Evolutionary conservation across 2,329 filamentous ascomycete species (phyloP).

Genomic region (Diaporthe nobilis): DNA sequence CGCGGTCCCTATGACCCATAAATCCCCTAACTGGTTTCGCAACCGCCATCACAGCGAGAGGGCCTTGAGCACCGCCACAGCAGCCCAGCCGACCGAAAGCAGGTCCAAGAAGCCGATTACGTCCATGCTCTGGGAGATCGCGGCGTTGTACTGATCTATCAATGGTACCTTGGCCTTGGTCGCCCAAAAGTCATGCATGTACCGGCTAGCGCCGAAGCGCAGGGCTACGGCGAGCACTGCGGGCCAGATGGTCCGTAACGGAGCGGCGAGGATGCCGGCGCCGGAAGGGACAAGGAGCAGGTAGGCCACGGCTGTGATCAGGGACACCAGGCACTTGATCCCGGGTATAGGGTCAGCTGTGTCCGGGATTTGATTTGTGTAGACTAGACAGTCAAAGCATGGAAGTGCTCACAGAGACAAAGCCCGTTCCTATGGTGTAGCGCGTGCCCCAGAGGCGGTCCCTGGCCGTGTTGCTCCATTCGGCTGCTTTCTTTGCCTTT

Average conservation of each 20-base stretch:
- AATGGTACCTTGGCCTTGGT: slow-evolving; percentile 49
- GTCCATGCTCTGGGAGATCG: slow-evolving; percentile 47
- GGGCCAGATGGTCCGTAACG: slow-evolving; percentile 42
- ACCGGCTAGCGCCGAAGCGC: slow-evolving; percentile 42
- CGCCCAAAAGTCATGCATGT: slow-evolving; percentile 50
- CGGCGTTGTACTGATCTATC: slow-evolving; percentile 50
- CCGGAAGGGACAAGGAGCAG: slow-evolving; percentile 33
- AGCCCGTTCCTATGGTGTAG: slow-evolving; percentile 49
- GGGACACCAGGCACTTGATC: slow-evolving; percentile 37
- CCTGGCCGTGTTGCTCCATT: slow-evolving; percentile 49
- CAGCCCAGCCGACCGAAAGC: slow-evolving; percentile 45
- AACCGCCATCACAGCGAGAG: slow-evolving; percentile 34
- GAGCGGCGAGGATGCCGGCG: slow-evolving; percentile 32
- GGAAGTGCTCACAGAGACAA: slow-evolving; percentile 44
- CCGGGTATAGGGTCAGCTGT: background rate
- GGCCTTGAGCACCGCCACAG: slow-evolving; percentile 45
- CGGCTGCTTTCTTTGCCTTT: slow-evolving; percentile 48
- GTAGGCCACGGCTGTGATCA: slow-evolving; percentile 38
- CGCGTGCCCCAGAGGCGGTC: slow-evolving; percentile 48
- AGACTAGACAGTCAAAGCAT: background rate
- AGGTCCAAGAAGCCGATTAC: slow-evolving; percentile 44
- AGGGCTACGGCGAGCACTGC: slow-evolving; percentile 42
- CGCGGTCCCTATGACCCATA: slow-evolving; percentile 66
- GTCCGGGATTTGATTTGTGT: no score
- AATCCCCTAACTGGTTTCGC: background rate